Evolutionary conservation across 805 yeast species (phyloP).

Genomic region (Zygosaccharomyces kombuchaensis): DNA sequence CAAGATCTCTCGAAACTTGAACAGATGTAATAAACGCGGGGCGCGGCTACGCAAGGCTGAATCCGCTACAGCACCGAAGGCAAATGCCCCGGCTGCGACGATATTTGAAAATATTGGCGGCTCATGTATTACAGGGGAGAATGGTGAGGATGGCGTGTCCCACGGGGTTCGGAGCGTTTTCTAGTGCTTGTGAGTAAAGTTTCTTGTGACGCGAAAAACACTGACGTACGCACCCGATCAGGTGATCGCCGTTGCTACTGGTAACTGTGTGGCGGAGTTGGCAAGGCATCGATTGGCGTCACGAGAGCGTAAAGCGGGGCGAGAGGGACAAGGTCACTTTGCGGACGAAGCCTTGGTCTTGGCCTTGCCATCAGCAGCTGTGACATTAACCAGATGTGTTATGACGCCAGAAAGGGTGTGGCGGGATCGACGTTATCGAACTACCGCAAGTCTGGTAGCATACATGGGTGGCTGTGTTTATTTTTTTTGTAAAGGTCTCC

Average conservation of each 20-base stretch:
- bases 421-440: slow-evolving; percentile 50
- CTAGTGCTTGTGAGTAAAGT: slow-evolving; percentile 41
- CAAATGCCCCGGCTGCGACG: not conserved
- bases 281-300: slow-evolving; percentile 46
- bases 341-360: slow-evolving; percentile 15
- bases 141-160: slow-evolving; percentile 42
- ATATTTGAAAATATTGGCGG: not conserved
- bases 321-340: slow-evolving; percentile 15
- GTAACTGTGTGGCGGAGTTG: slow-evolving; percentile 51
- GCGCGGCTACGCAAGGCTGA: not conserved
- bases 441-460: slow-evolving; percentile 28
- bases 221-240: slow-evolving; percentile 36
- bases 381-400: slow-evolving; percentile 52
- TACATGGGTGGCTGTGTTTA: too few relatives aligned
- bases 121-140: slow-evolving; percentile 1
- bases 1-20: too few relatives aligned
- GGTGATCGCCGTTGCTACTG: slow-evolving; percentile 45
- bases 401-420: slow-evolving; percentile 45
- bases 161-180: slow-evolving; percentile 45
- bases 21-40: too few relatives aligned
- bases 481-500: too few relatives aligned
- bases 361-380: slow-evolving; percentile 47
- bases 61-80: not conserved
- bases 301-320: slow-evolving; percentile 52
- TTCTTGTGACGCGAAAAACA: too few relatives aligned